Evolutionary conservation across 768 basidiomycete species (phyloP).

Genomic region (Tylopilus subfusipes): DNA sequence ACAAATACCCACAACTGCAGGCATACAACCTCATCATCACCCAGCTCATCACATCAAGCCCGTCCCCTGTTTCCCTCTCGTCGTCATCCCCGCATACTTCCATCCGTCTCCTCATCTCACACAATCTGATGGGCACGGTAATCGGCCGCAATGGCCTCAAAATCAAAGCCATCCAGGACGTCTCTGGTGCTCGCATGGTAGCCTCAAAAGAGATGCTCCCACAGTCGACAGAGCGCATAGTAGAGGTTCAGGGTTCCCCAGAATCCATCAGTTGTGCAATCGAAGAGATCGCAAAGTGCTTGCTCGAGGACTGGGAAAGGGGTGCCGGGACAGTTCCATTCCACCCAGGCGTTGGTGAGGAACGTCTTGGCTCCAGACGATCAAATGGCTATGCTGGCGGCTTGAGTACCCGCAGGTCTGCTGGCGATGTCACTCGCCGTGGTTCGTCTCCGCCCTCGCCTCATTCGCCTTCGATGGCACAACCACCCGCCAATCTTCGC

Average conservation of each 20-base stretch:
- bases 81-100: slow-evolving; percentile 69
- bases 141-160: slow-evolving; percentile 95
- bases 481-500: slow-evolving; percentile 75
- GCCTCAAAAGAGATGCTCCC: slow-evolving; percentile 99
- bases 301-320: slow-evolving; percentile 96
- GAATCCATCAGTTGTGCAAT: slow-evolving; percentile 92
- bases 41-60: slow-evolving; percentile 81
- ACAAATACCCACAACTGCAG: slow-evolving; percentile 38
- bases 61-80: slow-evolving; percentile 68
- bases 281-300: slow-evolving; percentile 91
- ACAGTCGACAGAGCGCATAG: slow-evolving; percentile 97
- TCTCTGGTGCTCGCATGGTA: slow-evolving; percentile 95
- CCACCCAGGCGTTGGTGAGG: slow-evolving; percentile 84
- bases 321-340: slow-evolving; percentile 92
- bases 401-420: slow-evolving; percentile 54
- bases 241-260: slow-evolving; percentile 93
- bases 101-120: slow-evolving; percentile 95
- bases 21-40: slow-evolving; percentile 94
- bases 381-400: slow-evolving; percentile 51
- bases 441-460: slow-evolving; percentile 41
- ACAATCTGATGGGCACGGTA: slow-evolving; percentile 99
- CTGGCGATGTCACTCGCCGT: slow-evolving; percentile 50
- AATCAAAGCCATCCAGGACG: slow-evolving; percentile 98
- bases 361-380: slow-evolving; percentile 53
- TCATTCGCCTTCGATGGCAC: slow-evolving; percentile 45